Conservation (phyloP, 2,329 filamentous ascomycete species). For the Xylariaceae sp. region DNA sequence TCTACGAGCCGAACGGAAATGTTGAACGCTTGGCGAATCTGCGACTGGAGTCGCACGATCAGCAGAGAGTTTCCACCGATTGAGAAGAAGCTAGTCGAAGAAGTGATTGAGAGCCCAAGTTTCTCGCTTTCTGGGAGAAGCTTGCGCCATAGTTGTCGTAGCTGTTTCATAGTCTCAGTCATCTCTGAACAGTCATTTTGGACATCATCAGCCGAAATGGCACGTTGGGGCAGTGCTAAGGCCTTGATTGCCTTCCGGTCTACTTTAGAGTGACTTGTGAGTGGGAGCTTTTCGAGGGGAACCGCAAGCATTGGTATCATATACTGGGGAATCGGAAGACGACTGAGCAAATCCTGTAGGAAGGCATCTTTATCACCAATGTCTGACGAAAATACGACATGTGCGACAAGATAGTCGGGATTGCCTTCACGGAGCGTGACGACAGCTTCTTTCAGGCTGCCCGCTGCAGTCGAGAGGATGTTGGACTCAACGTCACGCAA, state of each 20-base stretch:
- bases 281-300: constrained; percentile 12
- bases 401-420: constrained; percentile 26
- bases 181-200: not conserved
- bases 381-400: constrained; percentile 25
- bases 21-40: constrained; percentile 8
- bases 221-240: constrained; percentile 9
- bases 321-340: constrained; percentile 15
- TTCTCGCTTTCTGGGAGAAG: not conserved
- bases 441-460: constrained; percentile 16
- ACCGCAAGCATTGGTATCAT: constrained; percentile 16
- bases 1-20: constrained; percentile 11
- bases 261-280: constrained; percentile 14
- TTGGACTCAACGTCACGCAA: constrained; percentile 35
- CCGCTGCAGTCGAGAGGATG: constrained; percentile 14
- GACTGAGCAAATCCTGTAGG: constrained; percentile 6
- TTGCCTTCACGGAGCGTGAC: constrained; percentile 7
- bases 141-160: not conserved
- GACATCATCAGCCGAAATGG: not conserved
- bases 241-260: constrained; percentile 13
- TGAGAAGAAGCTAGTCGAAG: constrained; percentile 21
- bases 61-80: constrained; percentile 24
- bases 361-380: constrained; percentile 6
- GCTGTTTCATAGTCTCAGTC: not conserved
- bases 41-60: constrained; percentile 12
- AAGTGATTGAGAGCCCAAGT: not conserved